phyloP scores from a whole-genome alignment of 1,139 yeast genomes.

The Magnusiomyces paraingens region DNA sequence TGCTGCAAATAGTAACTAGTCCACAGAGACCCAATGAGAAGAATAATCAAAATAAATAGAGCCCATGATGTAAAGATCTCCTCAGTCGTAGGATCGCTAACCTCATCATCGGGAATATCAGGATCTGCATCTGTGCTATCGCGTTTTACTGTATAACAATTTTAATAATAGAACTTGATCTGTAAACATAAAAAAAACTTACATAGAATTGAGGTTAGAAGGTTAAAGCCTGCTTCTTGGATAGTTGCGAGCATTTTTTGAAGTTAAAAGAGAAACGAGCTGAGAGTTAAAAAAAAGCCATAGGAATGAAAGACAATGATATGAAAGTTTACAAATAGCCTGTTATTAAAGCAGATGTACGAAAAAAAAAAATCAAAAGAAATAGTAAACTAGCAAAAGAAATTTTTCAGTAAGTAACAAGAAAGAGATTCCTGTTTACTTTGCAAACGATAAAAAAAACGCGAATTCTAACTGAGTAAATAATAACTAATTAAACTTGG shows the following conservation, averaged over 20 bases:
- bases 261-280: background rate
- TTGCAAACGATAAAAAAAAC: no score
- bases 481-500: no score
- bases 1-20: constrained; percentile 90
- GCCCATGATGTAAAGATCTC: constrained; percentile 98
- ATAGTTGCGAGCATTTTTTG: constrained; percentile 3
- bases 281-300: no score
- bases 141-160: constrained; percentile 19
- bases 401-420: no score
- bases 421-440: no score
- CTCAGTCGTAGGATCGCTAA: constrained; percentile 86
- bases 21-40: constrained; percentile 87
- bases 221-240: constrained; percentile 9
- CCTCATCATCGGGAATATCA: constrained; percentile 47
- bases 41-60: constrained; percentile 70
- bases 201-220: constrained; percentile 15
- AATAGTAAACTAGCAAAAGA: no score
- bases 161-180: background rate
- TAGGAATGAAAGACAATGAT: no score
- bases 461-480: no score
- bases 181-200: constrained; percentile 2
- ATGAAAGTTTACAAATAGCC: no score
- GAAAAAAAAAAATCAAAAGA: no score
- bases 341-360: no score
- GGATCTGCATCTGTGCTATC: constrained; percentile 38